Evolutionary conservation across 192 early-diverging fungal species (phyloP), one percentile per base, ranked within the genome.

Genomic region (Polychytrium aggregatum): DNA sequence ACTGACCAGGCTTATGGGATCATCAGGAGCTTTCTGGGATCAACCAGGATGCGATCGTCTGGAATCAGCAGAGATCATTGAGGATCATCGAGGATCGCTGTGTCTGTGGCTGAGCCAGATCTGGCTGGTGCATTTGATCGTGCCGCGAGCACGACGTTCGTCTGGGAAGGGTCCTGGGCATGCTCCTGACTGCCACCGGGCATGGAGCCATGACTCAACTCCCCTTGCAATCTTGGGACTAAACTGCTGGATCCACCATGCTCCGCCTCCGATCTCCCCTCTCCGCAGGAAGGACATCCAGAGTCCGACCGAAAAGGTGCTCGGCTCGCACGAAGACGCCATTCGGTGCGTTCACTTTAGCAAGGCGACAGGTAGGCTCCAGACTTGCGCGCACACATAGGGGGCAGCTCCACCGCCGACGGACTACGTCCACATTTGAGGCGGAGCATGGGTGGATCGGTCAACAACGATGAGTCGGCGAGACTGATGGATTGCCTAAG

Each of bases 281-380:
- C 22, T 26, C 28, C 31, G 20, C 40, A 85, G 82, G 57, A 53
- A 81, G 10, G 88, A 93, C 38, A 50, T 84, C 28, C 59, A 62
- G 16, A 75, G 78, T 37, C 52, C 62, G 14, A 70, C 58, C 6
- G 67, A 76, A 26, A 70, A 51, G 3, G 58, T 78, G 13, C 55
- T 94, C 17, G 93, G 91, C 20, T 56, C 59, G 3, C 93, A 97
- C 48, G 85, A 88, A 16, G 83, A 84, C 48, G 78, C 82, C 20
- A 70, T 92, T 21, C 71, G 79, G 10, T 72, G 79, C 16, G 64
- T 92, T 18, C 76, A 74, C 44, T 85, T 72, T 60, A 39, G 52
- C 2, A 41, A 40, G 18, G 39, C 60, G 28, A 60, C 54, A 1
- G 37, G 55, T 56, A 43, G 22, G 44, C 13, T 21, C 16, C 22